phyloP scores from a whole-genome alignment of 768 basidiomycete species.

The Serendipita sp. region DNA sequence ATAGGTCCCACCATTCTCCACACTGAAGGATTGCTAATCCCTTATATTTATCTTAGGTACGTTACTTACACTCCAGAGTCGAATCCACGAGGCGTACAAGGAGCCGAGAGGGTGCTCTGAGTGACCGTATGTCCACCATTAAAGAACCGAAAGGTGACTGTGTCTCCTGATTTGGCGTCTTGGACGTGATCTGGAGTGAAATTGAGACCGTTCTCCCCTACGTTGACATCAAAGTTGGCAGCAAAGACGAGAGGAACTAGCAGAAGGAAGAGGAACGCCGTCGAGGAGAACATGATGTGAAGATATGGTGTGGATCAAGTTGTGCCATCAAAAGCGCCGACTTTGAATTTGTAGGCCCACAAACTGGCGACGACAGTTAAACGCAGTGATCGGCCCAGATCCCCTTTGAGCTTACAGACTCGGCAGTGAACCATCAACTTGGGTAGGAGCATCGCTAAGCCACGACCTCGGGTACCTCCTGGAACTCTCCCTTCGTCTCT shows the following conservation, averaged over 20 bases:
- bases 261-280: too few species aligned
- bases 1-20: neutral
- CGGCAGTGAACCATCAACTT: too few species aligned
- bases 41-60: neutral
- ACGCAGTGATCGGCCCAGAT: too few species aligned
- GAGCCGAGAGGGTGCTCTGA: neutral
- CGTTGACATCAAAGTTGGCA: neutral
- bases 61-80: neutral
- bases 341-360: too few species aligned
- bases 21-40: neutral
- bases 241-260: neutral
- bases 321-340: too few species aligned
- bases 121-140: neutral
- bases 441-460: too few species aligned
- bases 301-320: too few species aligned
- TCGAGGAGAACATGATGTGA: too few species aligned
- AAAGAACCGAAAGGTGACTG: neutral
- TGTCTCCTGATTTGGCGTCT: neutral
- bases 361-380: too few species aligned
- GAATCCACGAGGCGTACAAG: neutral
- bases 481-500: too few species aligned
- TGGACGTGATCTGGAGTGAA: neutral
- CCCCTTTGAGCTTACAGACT: too few species aligned
- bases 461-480: too few species aligned
- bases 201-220: neutral